Evolutionary conservation across 129 eudicot species (phyloP), one percentile per base, ranked within the genome.

Genomic region (Glebionis coronaria): DNA sequence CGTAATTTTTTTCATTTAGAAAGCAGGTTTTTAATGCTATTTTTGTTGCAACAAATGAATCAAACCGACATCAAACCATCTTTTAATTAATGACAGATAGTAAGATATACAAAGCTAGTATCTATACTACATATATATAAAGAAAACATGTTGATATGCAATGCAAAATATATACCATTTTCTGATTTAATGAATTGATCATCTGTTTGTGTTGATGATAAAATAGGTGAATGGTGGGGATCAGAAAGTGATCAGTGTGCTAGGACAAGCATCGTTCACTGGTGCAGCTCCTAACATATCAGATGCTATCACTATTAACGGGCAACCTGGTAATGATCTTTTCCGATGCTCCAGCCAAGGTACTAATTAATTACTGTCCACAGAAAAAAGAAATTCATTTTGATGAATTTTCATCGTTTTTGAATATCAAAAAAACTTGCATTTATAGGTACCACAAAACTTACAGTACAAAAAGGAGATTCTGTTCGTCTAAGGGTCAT

Each of bases 401-500:
- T 15, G 14, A 60, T 60, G 46, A 9, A 8, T 29, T 20, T 40
- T 11, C 12, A 62, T 42, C 5, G 51, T 15, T 62, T 62, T 16
- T 10, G 5, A 38, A 47, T 18, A 0, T 46, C 0, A n/a, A 28
- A 28, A 28, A 28, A 31, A 8, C 20, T 73, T 27, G 8, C 38
- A 4, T 46, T 21, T 61, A 67, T 77, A 89, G 97, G 67, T 47
- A 90, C 97, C 3, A 56, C 64, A 5, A 81, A 53, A 78, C 72
- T 78, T 12, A 51, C 66, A 2, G 92, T 90, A 23, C 78, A 82
- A 47, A 55, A 79, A 47, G 97, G 97, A 3, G 87, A 90, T 38
- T 84, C 79, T 5, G 76, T 90, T 63, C 92, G 84, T 25, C 86
- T 87, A 1, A 61, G 95, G 63, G 84, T 90, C 75, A 90, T 90